phyloP scores from a whole-genome alignment of 768 basidiomycete species.

The Agaricus blazei region DNA sequence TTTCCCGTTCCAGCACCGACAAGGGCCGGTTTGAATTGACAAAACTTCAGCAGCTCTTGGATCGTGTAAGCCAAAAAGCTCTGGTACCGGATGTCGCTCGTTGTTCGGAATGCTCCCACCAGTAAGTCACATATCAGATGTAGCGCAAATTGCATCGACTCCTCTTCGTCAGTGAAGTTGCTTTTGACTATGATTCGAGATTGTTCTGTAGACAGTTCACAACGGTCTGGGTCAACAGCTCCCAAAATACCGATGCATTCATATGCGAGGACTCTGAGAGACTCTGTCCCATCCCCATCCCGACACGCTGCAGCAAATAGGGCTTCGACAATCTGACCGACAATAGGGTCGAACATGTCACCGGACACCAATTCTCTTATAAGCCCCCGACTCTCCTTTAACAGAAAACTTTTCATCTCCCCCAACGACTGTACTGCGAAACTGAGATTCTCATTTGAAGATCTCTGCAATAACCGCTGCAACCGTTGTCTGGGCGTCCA shows the following conservation, averaged over 20 bases:
- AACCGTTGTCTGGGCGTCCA: constrained; percentile 55
- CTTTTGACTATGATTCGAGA: constrained; percentile 65
- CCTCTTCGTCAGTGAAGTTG: constrained; percentile 78
- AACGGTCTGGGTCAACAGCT: constrained; percentile 92
- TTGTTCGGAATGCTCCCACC: constrained; percentile 86
- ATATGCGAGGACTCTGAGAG: constrained; percentile 66
- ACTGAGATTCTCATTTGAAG: constrained; percentile 73
- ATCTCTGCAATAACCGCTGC: constrained; percentile 65
- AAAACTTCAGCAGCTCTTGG: constrained; percentile 85
- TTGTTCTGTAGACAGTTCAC: constrained; percentile 58
- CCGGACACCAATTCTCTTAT: constrained; percentile 68
- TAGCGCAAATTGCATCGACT: constrained; percentile 73
- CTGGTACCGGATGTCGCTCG: constrained; percentile 92
- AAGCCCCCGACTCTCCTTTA: constrained; percentile 41
- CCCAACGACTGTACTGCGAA: constrained; percentile 68
- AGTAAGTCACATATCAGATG: constrained; percentile 84
- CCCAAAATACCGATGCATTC: constrained; percentile 91
- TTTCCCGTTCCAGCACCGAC: constrained; percentile 46
- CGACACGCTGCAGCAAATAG: constrained; percentile 69
- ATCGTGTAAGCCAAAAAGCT: constrained; percentile 85
- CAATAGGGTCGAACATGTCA: constrained; percentile 76
- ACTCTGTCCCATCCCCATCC: constrained; percentile 72
- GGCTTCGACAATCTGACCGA: constrained; percentile 62
- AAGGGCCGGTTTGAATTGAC: constrained; percentile 78
- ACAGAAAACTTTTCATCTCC: constrained; percentile 71